A percentile compares a stretch with the other conserved stretches of the same genome.
phyloP scores from a whole-genome alignment of 2,329 filamentous ascomycete species.

The Aspergillus quadrilineatus region DNA sequence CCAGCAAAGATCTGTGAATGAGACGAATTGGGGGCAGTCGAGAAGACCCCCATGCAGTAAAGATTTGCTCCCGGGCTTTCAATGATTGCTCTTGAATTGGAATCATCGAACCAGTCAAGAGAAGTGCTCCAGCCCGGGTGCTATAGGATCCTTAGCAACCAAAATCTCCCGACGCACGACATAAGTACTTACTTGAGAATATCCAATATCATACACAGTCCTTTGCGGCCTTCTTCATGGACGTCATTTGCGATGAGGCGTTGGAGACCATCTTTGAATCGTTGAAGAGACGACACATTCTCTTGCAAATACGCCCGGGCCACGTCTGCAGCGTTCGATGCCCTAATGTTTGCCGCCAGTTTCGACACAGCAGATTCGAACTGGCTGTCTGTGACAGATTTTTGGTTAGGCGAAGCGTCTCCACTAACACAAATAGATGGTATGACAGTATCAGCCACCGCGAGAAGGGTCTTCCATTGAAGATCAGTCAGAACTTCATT shows the following conservation, averaged over 20 bases:
- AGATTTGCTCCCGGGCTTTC: slow-evolving; percentile 53
- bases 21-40: slow-evolving; percentile 53
- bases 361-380: no score
- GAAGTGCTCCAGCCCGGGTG: slow-evolving; percentile 55
- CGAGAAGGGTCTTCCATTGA: slow-evolving; percentile 60
- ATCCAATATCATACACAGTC: slow-evolving; percentile 53
- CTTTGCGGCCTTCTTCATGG: slow-evolving; percentile 49
- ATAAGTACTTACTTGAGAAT: slow-evolving; percentile 56
- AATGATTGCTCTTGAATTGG: slow-evolving; percentile 56
- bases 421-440: slow-evolving; percentile 50
- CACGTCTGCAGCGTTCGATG: slow-evolving; percentile 28
- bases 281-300: slow-evolving; percentile 47
- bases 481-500: no score
- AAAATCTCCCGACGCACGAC: neutral
- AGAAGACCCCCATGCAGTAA: slow-evolving; percentile 55
- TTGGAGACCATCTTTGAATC: slow-evolving; percentile 51
- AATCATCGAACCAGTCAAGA: slow-evolving; percentile 58
- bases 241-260: slow-evolving; percentile 52
- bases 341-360: slow-evolving; percentile 39
- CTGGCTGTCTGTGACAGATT: slow-evolving; percentile 39
- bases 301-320: slow-evolving; percentile 45
- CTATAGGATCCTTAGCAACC: slow-evolving; percentile 29
- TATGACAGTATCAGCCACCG: slow-evolving; percentile 58
- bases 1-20: slow-evolving; percentile 50
- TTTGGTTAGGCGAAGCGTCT: slow-evolving; percentile 36